phyloP scores from a whole-genome alignment of 169 alveolate genomes.

The Perkinsus olseni region DNA sequence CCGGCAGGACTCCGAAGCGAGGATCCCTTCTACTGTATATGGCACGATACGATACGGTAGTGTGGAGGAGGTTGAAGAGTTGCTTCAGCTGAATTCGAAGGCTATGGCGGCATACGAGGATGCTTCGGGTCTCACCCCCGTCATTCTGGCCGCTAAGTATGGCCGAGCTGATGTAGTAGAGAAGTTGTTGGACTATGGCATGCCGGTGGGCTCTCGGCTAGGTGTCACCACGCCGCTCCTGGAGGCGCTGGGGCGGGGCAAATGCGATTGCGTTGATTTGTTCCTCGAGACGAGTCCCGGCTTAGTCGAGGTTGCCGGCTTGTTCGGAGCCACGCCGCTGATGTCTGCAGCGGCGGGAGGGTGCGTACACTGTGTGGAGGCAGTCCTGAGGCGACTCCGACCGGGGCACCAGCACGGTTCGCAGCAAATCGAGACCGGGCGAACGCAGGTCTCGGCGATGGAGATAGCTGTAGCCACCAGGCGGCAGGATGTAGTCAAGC shows the following conservation, averaged over 20 bases:
- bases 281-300: neutral
- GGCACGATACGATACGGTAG: neutral
- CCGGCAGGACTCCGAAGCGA: no score
- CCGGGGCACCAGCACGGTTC: neutral
- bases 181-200: neutral
- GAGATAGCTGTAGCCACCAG: neutral
- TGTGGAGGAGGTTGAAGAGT: neutral
- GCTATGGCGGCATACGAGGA: neutral
- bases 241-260: neutral
- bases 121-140: neutral
- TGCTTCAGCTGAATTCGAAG: neutral
- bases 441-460: neutral
- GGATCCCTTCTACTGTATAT: neutral
- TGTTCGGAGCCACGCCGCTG: neutral
- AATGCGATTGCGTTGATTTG: neutral
- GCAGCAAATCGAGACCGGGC: neutral
- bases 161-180: neutral
- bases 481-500: neutral
- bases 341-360: neutral
- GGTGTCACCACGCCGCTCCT: neutral
- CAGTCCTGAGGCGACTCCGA: neutral
- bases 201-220: neutral
- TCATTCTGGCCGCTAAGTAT: neutral
- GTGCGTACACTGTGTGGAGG: neutral
- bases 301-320: no score